Percentiles rank a stretch among this genome's conserved stretches.
These are phyloP conservation scores for Alternaria atra DNA, from an alignment of 2,329 filamentous ascomycete species.

Conservation along the genomic window DNA sequence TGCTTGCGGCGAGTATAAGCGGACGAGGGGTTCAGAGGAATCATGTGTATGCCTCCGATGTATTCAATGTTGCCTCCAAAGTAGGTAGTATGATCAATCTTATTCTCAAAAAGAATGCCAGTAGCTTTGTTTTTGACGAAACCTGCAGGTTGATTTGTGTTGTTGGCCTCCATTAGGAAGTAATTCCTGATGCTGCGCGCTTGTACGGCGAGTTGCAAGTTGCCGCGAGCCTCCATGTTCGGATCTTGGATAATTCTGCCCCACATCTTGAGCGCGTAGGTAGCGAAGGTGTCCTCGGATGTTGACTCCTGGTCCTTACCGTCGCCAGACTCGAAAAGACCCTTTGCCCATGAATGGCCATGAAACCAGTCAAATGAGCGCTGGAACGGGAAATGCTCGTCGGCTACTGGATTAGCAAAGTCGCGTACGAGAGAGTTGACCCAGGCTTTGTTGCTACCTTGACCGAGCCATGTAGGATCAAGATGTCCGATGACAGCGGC, in stretches of 20 bases:
- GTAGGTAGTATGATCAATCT: slow-evolving; percentile 89
- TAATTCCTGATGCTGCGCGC: slow-evolving; percentile 78
- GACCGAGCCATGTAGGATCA: slow-evolving; percentile 75
- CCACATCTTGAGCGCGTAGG: slow-evolving; percentile 95
- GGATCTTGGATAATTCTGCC: slow-evolving; percentile 76
- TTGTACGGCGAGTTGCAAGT: slow-evolving; percentile 83
- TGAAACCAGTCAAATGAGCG: slow-evolving; percentile 84
- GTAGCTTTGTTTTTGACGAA: slow-evolving; percentile 85
- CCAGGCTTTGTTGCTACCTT: slow-evolving; percentile 74
- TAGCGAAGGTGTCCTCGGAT: slow-evolving; percentile 90
- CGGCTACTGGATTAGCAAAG: slow-evolving; percentile 76
- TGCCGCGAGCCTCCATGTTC: slow-evolving; percentile 81
- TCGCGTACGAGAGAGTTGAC: slow-evolving; percentile 87
- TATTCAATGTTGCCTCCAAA: slow-evolving; percentile 76
- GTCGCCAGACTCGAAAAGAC: slow-evolving; percentile 75
- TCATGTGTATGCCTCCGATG: slow-evolving; percentile 82
- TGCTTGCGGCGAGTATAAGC: slow-evolving; percentile 72
- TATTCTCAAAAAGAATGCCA: slow-evolving; percentile 89
- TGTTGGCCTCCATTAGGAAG: slow-evolving; percentile 80
- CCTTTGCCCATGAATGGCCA: slow-evolving; percentile 94
- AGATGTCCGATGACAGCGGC: slow-evolving; percentile 86
- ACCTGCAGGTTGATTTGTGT: slow-evolving; percentile 74
- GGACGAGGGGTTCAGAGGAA: slow-evolving; percentile 77
- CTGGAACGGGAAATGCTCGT: slow-evolving; percentile 78
- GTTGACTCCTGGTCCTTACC: slow-evolving; percentile 91